Evolutionary conservation across 805 yeast species (phyloP).

Genomic region (Saturnispora hagleri): DNA sequence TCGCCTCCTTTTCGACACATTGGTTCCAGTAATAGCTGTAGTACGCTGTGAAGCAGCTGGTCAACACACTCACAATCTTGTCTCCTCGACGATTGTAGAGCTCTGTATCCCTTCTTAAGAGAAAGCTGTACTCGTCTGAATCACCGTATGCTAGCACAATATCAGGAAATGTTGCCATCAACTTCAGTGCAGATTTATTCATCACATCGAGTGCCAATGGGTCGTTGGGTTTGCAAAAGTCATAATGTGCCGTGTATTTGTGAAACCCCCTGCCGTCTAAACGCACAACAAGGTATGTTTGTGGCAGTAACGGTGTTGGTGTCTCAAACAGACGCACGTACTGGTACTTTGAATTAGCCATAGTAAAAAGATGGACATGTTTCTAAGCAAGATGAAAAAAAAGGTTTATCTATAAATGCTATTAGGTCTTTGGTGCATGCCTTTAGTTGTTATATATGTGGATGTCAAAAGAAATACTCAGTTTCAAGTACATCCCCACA

Average conservation of each 20-base stretch:
- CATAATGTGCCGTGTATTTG: slow-evolving; percentile 62
- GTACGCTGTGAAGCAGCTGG: slow-evolving; percentile 69
- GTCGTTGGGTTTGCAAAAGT: slow-evolving; percentile 86
- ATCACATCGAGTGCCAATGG: slow-evolving; percentile 62
- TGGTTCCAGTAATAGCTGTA: slow-evolving; percentile 62
- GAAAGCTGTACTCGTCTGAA: slow-evolving; percentile 87
- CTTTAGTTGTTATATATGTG: too few species aligned
- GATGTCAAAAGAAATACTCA: too few species aligned
- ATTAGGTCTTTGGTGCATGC: too few species aligned
- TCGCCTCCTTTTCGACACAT: neutral
- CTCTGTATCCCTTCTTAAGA: slow-evolving; percentile 51
- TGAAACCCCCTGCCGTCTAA: slow-evolving; percentile 95
- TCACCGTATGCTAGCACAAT: slow-evolving; percentile 84
- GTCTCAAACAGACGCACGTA: slow-evolving; percentile 78
- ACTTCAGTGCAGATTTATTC: slow-evolving; percentile 67
- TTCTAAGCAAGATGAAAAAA: too few species aligned
- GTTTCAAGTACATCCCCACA: too few species aligned
- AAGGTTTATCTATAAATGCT: neutral
- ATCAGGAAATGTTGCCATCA: slow-evolving; percentile 61
- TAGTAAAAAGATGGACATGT: slow-evolving; percentile 16
- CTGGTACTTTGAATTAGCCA: slow-evolving; percentile 85
- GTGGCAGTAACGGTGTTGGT: slow-evolving; percentile 64
- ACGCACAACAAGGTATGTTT: slow-evolving; percentile 73
- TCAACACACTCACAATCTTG: slow-evolving; percentile 74
- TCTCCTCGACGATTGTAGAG: slow-evolving; percentile 77